Conservation (phyloP, 495 filamentous ascomycete genomes). For the Baudoinia panamericana region DNA sequence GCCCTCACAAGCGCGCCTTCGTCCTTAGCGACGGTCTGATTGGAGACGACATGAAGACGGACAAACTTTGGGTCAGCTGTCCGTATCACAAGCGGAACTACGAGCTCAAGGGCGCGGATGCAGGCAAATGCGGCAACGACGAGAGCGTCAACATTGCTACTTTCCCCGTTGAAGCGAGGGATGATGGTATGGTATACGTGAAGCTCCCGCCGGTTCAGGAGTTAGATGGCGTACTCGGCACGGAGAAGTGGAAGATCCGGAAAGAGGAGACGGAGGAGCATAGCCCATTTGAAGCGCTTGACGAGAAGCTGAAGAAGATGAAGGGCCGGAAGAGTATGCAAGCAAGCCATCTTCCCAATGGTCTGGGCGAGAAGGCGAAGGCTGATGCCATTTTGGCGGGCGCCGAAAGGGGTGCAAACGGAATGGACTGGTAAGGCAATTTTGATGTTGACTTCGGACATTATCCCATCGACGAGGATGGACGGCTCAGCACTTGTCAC, state of each 20-base stretch:
- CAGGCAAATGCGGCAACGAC: slow-evolving; percentile 69
- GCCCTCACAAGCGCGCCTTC: slow-evolving; percentile 89
- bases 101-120: slow-evolving; percentile 53
- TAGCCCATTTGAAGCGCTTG: slow-evolving; percentile 68
- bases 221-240: slow-evolving; percentile 70
- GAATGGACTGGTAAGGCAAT: slow-evolving; percentile 68
- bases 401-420: slow-evolving; percentile 35
- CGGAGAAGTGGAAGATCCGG: slow-evolving; percentile 68
- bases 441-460: too few relatives aligned
- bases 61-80: slow-evolving; percentile 73
- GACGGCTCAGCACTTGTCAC: too few relatives aligned
- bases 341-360: slow-evolving; percentile 36
- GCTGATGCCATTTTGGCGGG: slow-evolving; percentile 34
- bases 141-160: slow-evolving; percentile 67
- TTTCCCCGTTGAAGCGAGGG: slow-evolving; percentile 66
- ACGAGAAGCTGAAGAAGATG: slow-evolving; percentile 76
- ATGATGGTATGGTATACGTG: slow-evolving; percentile 73
- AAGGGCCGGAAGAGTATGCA: slow-evolving; percentile 53
- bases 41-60: slow-evolving; percentile 46
- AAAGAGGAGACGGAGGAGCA: slow-evolving; percentile 48
- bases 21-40: slow-evolving; percentile 77
- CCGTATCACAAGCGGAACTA: slow-evolving; percentile 92
- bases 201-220: slow-evolving; percentile 78
- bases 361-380: slow-evolving; percentile 34
- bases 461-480: too few relatives aligned